Base-by-base conservation (phyloP, 495 filamentous ascomycete genomes). In the Cairneyella variabilis region DNA sequence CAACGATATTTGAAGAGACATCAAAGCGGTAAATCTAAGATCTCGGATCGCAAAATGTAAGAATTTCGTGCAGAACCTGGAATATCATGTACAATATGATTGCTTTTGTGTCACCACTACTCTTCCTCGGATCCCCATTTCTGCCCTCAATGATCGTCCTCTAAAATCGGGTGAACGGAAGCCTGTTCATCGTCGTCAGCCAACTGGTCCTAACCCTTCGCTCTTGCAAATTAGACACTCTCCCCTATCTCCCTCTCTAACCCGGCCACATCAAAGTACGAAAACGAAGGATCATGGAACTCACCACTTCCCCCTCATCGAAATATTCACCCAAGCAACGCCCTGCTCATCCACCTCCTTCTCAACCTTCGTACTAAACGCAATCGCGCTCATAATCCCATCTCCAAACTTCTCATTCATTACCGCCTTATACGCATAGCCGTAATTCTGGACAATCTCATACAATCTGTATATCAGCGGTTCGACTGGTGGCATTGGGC, bases 361-460 rank as follows among this genome's bases (percentile, higher is more conserved):
- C 72, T 97, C 90, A 12, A 98, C 89, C 69, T 90, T 91, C 1
- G 91, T 95, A 34, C 83, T 85, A 65, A 98, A 98, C 6, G 84
- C 80, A 66, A 98, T 96, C 0, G 92, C 93, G 64, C 90, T 95
- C 93, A 98, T 97, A 63, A 98, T 98, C 0, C 93, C 93, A 70
- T 98, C 93, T 0, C 93, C 93, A 72, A 98, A 97, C 75, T 96
- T 98, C 80, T 98, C 93, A 65, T 98, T 98, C 68, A 98, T 67
- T 8, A 98, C 77, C 6, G 90, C 92, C 78, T 97, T 97, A 70
- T 93, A 97, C 20, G 93, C 89, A 69, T 95, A 93, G 5, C 93
- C 93, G 65, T 97, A 98, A 66, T 95, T 98, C 79, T 97, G 91
- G 63, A 98, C 86, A 67, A 97, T 89, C 76, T 98, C 93, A 69